Base-by-base conservation (phyloP, 805 yeast genomes). In the Tetrapisispora fleetii region DNA sequence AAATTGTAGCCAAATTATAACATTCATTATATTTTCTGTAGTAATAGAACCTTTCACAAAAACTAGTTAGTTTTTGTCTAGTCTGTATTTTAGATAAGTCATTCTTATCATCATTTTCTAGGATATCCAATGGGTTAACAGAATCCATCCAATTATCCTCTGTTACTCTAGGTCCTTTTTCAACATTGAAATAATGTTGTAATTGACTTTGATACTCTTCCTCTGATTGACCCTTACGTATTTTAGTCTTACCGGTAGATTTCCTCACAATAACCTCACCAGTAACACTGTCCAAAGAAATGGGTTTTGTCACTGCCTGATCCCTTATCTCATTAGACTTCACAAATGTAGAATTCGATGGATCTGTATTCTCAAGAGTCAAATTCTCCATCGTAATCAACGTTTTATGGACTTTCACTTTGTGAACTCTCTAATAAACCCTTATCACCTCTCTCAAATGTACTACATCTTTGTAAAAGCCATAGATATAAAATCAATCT, bases 141-240 rank as follows among this genome's bases (percentile, higher is more conserved):
- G 37, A 37, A 37, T 54, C 54, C 57, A 58, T 58, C 63, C 62
- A 59, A 6, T 60, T 63, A 19, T 58, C 67, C 0, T 75, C 74
- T 48, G 79, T 77, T 18, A 76, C 57, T 1, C 69, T 66, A 0
- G 95, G 93, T 0, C 95, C 95, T 0, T 68, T 46, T 28, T 60
- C 62, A 10, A 55, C 59, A 0, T 55, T 43, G 52, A 64, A 65
- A 58, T 79, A 87, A 56, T 73, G 76, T 2, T 53, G 52, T 51
- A 69, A 67, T 62, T 88, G 91, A 9, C 50, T 58, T 33, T 59
- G 65, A 54, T 67, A 88, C 49, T 77, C 84, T 47, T 81, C 90
- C 39, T 78, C 80, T 0, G 83, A 58, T 59, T 88, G 96, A 0
- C 80, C 81, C 56, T 84, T 86, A 39, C 96, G 74, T 24, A 72